These are phyloP conservation scores for Wallacemonas sp. DNA, from an alignment of 208 protist genomes.

Conservation along the genomic window DNA sequence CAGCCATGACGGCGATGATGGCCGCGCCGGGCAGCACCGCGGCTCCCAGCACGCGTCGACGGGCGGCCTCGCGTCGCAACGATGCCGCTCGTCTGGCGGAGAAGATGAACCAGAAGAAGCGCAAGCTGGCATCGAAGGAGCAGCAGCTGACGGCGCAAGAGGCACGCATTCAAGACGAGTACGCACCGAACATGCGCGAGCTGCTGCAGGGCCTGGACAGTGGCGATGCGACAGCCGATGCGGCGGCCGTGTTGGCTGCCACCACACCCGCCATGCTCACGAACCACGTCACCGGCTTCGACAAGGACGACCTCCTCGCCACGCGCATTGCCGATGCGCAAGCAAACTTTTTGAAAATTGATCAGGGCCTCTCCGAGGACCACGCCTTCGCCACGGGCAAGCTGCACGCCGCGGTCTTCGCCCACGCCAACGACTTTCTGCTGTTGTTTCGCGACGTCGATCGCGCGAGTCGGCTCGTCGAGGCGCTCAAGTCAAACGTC, in stretches of 20 bases:
- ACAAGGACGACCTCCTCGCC: slow-evolving; percentile 69
- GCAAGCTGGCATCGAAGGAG: slow-evolving; percentile 15
- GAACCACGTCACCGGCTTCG: slow-evolving; percentile 40
- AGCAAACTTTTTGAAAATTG: slow-evolving; percentile 74
- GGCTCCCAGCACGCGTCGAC: too few species aligned
- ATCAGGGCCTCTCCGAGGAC: slow-evolving; percentile 75
- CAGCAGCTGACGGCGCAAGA: slow-evolving; percentile 48
- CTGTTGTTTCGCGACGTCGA: slow-evolving; percentile 84
- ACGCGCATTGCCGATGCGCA: slow-evolving; percentile 49
- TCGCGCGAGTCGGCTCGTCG: slow-evolving; percentile 61
- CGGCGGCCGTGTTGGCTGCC: slow-evolving; percentile 15
- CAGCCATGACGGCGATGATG: neutral
- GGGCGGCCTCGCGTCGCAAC: slow-evolving; percentile 1
- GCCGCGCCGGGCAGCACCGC: neutral
- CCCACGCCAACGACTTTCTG: slow-evolving; percentile 76
- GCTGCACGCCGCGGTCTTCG: slow-evolving; percentile 74
- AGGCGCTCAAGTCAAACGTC: slow-evolving; percentile 82
- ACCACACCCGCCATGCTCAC: slow-evolving; percentile 4
- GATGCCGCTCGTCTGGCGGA: slow-evolving; percentile 30
- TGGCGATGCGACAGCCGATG: slow-evolving; percentile 7
- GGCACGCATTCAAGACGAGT: slow-evolving; percentile 45
- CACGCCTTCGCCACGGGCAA: slow-evolving; percentile 60
- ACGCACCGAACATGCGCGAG: slow-evolving; percentile 45
- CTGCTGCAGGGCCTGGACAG: slow-evolving; percentile 2
- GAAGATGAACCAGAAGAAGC: slow-evolving; percentile 27